Base-by-base conservation (phyloP, 1,139 yeast species). In the Scheffersomyces titani region DNA sequence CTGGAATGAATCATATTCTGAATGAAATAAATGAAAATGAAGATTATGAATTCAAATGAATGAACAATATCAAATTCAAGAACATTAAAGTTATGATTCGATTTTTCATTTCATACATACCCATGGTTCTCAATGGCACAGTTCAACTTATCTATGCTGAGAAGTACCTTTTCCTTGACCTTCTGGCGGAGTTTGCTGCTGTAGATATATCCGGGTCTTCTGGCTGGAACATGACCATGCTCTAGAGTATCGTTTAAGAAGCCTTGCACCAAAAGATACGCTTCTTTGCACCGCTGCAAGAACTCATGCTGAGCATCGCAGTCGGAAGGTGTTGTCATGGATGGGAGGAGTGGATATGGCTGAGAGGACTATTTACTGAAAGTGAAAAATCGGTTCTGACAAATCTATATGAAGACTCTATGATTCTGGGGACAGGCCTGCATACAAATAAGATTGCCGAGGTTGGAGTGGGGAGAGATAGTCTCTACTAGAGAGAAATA, bases 191-290 rank as follows among this genome's bases (percentile, higher is more conserved):
- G 60, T 30, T 63, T 59, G 3, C 67, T 56, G 54, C 67, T 65
- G 58, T 62, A 71, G 21, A 55, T 54, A 57, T 70, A 77, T 9
- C 64, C 69, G 1, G 55, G 24, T 50, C 65, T 62, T 6, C 64
- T 59, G 0, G 54, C 51, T 3, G 75, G 71, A 18, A 70, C 65
- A 11, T 55, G 53, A 13, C 74, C 75, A 70, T 70, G 66, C 3
- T 75, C 71, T 40, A 75, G 65, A 1, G 67, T 54, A 53, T 75
- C 81, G 51, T 68, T 60, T 49, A 77, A 65, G 58, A 71, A 79
- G 1, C 63, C 68, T 21, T 71, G 67, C 5, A 80, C 77, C 51
- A 79, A 62, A 13, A 64, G 62, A 58, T 70, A 70, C 7, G 81
- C 71, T 54, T 76, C 75, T 54, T 67, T 66, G 63, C 84, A 80